phyloP scores from a whole-genome alignment of 345 rosid genomes.

The Diplotaxis tenuifolia region DNA sequence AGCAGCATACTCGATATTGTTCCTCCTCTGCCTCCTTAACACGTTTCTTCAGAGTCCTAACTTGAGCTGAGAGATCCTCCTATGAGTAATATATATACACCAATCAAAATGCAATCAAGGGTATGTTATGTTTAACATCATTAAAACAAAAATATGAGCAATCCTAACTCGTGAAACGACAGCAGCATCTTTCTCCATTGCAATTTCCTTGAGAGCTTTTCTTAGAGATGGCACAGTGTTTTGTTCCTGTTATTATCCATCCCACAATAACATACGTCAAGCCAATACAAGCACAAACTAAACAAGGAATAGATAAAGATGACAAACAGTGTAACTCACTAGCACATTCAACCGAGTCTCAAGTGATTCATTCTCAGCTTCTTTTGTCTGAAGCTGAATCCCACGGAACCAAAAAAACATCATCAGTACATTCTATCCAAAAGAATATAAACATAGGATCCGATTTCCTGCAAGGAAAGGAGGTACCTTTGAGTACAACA shows the following conservation, averaged over 20 bases:
- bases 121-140: not conserved
- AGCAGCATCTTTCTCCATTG: constrained; percentile 99
- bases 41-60: constrained; percentile 80
- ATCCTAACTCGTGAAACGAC: constrained; percentile 76
- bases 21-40: constrained; percentile 93
- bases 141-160: not conserved
- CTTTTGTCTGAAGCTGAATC: constrained; percentile 64
- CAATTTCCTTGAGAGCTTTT: constrained; percentile 90
- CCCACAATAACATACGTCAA: constrained; percentile 15
- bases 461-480: not conserved
- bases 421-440: constrained; percentile 22
- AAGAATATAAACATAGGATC: not conserved
- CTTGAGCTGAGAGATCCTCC: constrained; percentile 96
- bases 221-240: constrained; percentile 88
- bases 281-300: not conserved
- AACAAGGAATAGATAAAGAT: not conserved
- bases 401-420: not conserved
- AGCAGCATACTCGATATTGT: constrained; percentile 63
- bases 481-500: constrained; percentile 50
- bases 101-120: constrained; percentile 18
- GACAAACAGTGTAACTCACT: constrained; percentile 40
- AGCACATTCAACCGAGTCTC: constrained; percentile 61
- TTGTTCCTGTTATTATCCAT: constrained; percentile 60
- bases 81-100: constrained; percentile 29
- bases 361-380: constrained; percentile 54